A percentile compares a stretch with the other conserved stretches of the same genome.
These are phyloP conservation scores for Heterobasidion occidentale DNA, from an alignment of 1,284 basidiomycete species.

Conservation along the genomic window DNA sequence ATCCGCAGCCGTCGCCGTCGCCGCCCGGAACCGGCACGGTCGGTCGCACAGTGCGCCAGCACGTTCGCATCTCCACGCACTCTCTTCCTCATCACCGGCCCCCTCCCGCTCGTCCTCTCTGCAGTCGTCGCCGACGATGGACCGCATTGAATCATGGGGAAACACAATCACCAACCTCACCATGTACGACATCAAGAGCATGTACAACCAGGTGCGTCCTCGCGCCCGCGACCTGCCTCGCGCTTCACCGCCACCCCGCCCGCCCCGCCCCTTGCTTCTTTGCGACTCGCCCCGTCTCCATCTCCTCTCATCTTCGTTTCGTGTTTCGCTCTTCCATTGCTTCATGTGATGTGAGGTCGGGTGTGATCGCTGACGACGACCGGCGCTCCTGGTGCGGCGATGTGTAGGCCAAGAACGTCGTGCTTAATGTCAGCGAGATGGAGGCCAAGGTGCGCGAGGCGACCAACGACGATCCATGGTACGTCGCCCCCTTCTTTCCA, in stretches of 20 bases:
- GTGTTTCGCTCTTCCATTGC: too few relatives aligned
- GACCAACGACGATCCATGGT: constrained; percentile 98
- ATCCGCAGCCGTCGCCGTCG: too few relatives aligned
- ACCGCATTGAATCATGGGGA: constrained; percentile 55
- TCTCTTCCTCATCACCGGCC: not conserved
- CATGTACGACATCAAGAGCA: constrained; percentile 88
- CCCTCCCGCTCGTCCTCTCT: not conserved
- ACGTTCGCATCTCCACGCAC: not conserved
- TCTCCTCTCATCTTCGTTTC: too few relatives aligned
- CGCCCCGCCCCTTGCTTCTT: too few relatives aligned
- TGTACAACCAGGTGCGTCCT: constrained; percentile 77
- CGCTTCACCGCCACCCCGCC: too few relatives aligned
- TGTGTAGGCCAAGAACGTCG: constrained; percentile 75
- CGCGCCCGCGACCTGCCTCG: too few relatives aligned
- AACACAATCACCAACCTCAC: constrained; percentile 68
- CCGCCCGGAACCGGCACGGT: too few relatives aligned
- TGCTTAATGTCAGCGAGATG: constrained; percentile 94
- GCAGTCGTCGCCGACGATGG: constrained; percentile 19
- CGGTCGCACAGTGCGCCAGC: too few relatives aligned
- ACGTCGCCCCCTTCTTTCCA: constrained; percentile 17
- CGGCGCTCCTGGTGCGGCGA: not conserved
- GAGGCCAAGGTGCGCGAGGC: constrained; percentile 97
- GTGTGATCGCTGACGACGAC: not conserved
- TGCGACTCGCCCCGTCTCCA: too few relatives aligned
- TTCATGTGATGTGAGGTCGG: not conserved